Evolutionary conservation across 2,329 filamentous ascomycete species (phyloP).

Genomic region (Hymenoscyphus infarciens): DNA sequence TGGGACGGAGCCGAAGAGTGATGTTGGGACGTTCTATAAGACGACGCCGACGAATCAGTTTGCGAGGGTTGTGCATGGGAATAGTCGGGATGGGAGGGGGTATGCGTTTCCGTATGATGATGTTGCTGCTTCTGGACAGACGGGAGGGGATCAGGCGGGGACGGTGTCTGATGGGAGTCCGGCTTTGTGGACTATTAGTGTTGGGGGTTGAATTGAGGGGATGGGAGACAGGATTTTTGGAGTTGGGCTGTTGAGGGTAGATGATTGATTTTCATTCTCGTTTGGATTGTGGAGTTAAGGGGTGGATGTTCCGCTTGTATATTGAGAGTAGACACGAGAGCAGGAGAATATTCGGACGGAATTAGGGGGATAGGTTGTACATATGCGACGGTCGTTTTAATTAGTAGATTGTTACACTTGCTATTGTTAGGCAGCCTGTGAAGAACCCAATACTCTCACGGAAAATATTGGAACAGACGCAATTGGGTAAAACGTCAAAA

Average conservation of each 20-base stretch:
- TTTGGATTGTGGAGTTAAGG: too few relatives aligned
- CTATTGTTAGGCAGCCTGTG: too few relatives aligned
- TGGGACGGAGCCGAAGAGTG: conserved; percentile 44
- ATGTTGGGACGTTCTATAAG: conserved; percentile 52
- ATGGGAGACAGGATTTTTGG: neutral
- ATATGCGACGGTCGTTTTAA: too few relatives aligned
- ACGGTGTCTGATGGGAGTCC: conserved; percentile 50
- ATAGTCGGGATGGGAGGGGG: conserved; percentile 56
- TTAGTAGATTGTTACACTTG: too few relatives aligned
- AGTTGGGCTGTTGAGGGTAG: neutral
- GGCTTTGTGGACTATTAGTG: conserved; percentile 18
- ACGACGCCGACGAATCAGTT: conserved; percentile 60
- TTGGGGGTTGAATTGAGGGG: conserved; percentile 15
- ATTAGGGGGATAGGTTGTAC: too few relatives aligned
- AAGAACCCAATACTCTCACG: too few relatives aligned
- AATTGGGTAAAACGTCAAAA: too few relatives aligned
- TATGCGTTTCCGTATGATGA: conserved; percentile 70
- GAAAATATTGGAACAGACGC: too few relatives aligned
- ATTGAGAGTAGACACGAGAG: too few relatives aligned
- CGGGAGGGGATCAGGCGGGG: conserved; percentile 54
- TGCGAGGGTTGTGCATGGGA: conserved; percentile 55
- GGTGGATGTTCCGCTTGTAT: too few relatives aligned
- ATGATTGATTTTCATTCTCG: too few relatives aligned
- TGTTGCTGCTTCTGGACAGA: conserved; percentile 54
- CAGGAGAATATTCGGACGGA: too few relatives aligned